These are phyloP conservation scores for Wickerhamiella spandovensis DNA, from an alignment of 805 yeast genomes.

Conservation along the genomic window DNA sequence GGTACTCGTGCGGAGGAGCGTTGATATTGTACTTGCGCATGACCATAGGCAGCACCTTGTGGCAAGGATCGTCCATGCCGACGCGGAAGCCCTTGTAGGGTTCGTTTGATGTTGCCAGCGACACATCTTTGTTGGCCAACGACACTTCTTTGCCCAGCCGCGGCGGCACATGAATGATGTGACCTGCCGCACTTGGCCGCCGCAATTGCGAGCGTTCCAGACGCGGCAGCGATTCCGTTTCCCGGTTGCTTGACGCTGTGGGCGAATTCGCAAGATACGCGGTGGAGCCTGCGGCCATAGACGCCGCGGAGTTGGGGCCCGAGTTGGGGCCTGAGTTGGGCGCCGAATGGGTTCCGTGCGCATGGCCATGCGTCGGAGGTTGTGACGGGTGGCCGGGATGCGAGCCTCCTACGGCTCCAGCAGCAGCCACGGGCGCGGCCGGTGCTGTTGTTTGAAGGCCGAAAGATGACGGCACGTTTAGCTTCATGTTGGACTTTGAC, in stretches of 20 bases:
- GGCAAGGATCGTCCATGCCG: slow-evolving; percentile 82
- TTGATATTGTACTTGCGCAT: slow-evolving; percentile 71
- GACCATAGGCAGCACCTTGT: slow-evolving; percentile 75
- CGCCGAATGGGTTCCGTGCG: not conserved
- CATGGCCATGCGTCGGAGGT: too few species aligned
- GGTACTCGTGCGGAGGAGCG: slow-evolving; percentile 80
- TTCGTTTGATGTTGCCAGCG: slow-evolving; percentile 27
- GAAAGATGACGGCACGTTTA: not conserved
- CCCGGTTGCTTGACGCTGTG: not conserved
- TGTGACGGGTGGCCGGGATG: too few species aligned
- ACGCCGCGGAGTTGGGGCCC: not conserved
- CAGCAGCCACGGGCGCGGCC: too few species aligned
- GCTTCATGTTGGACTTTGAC: not conserved
- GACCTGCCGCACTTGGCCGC: not conserved
- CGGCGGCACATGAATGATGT: not conserved
- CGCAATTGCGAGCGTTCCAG: not conserved
- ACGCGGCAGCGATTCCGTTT: not conserved
- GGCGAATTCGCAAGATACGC: not conserved
- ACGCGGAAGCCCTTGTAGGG: slow-evolving; percentile 77
- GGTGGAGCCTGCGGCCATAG: not conserved
- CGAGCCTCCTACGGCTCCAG: too few species aligned
- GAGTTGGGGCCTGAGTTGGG: not conserved
- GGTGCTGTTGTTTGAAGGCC: too few species aligned
- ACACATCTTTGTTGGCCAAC: not conserved
- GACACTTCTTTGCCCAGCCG: not conserved